These are phyloP conservation scores for Heterobasidion occidentale DNA, from an alignment of 1,284 basidiomycete genomes.

Conservation along the genomic window DNA sequence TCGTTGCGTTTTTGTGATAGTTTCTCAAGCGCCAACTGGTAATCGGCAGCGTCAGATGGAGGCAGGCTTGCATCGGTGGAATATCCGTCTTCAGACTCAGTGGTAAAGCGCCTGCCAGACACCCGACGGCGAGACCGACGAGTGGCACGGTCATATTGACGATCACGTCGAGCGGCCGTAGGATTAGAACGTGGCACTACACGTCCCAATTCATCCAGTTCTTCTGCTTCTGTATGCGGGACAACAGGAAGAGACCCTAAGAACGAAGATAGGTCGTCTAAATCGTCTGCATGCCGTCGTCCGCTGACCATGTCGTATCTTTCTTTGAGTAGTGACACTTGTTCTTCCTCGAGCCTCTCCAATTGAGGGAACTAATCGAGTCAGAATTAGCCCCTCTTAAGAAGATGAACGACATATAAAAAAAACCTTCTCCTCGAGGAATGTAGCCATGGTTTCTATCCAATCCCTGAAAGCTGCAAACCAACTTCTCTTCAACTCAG, in stretches of 20 bases:
- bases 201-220: conserved; percentile 62
- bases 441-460: conserved; percentile 82
- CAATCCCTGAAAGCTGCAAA: conserved; percentile 80
- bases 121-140: conserved; percentile 37
- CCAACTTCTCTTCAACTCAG: conserved; percentile 84
- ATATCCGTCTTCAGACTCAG: conserved; percentile 70
- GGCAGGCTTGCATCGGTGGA: conserved; percentile 78
- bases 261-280: conserved; percentile 76
- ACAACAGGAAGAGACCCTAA: conserved; percentile 46
- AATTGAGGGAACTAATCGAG: conserved; percentile 70
- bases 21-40: conserved; percentile 52
- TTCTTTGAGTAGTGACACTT: conserved; percentile 70
- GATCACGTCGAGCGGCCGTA: conserved; percentile 36
- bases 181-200: conserved; percentile 39
- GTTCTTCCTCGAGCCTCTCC: conserved; percentile 81
- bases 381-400: conserved; percentile 3
- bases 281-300: conserved; percentile 66
- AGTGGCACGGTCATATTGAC: conserved; percentile 44
- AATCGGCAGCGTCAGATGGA: conserved; percentile 63
- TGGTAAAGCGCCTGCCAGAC: conserved; percentile 13
- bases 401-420: conserved; percentile 2
- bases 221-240: conserved; percentile 28
- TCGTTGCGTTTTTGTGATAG: conserved; percentile 45
- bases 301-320: conserved; percentile 60
- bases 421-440: conserved; percentile 86